Evolutionary conservation across 2,329 filamentous ascomycete species (phyloP), one percentile per base, ranked within the genome.

Genomic region (Talaromyces rugulosus): DNA sequence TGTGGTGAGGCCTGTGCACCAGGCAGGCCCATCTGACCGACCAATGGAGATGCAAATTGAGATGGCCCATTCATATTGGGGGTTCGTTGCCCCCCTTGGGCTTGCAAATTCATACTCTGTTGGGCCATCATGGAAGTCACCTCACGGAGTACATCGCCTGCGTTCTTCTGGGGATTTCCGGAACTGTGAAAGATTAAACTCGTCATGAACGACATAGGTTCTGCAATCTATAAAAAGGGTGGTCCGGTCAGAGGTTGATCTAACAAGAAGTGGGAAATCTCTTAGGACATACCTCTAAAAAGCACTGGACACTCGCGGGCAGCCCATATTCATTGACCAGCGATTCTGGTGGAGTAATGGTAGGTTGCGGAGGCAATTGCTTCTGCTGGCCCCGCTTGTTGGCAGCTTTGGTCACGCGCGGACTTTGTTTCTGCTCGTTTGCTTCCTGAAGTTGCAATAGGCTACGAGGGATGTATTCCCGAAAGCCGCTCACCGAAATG

Each of bases 391-490:
- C 80, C 61, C 79, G 75, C 69, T 85, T 85, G 58, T 77, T 75
- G 44, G 78, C 70, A 58, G 81, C 81, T 70, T 87, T 87, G 55
- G 80, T 81, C 70, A 86, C 81, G 68, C 82, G 85, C n/a, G 82
- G 84, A 47, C 82, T 86, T 67, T 82, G 80, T 61, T 83, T 87
- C 70, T 81, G 81, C 58, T 83, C 83, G 11, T 82, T 80, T 14
- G 81, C 81, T 65, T 79, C 80, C 64, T 81, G 64, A 9, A 71
- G 69, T 76, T 83, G 69, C 61, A 87, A 70, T 56, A 81, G 82
- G 64, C 82, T 85, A 59, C 91, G 86, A 27, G 92, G 88, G 53
- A 98, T 81, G 69, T 89, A 96, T 76, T 98, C 93, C 67, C 93
- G 90, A 69, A 96, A 89, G 56, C 82, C 83, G 40, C 82, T 84